Base-by-base conservation (phyloP, 257 asterid species). In the Hygrophila difformis region DNA sequence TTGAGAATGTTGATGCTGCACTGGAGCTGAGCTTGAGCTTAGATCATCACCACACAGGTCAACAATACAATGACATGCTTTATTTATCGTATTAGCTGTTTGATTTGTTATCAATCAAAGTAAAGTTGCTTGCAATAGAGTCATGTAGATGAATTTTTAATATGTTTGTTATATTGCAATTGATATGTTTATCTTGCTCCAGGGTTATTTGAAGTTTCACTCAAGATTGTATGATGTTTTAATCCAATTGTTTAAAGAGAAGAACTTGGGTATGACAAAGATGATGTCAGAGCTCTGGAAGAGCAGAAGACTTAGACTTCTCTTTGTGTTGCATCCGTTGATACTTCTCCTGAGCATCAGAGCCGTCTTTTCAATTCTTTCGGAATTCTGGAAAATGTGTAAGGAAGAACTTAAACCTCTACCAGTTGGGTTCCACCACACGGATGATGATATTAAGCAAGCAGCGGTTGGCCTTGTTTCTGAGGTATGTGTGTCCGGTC, bases 61-160 rank as follows among this genome's bases (percentile, higher is more conserved):
- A 71, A 46, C 59, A 65, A 56, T 36, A 67, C 16, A 82, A 72
- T 55, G 71, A 81, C 31, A 53, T 62, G 66, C 65, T 78, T 39
- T 79, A 70, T 69, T 56, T 78, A 62, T 69, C 91, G 88, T 79
- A 72, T 72, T 76, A 70, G 53, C 61, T 83, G 63, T 70, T 86
- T 3, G 96, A 91, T 66, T 72, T 82, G 33, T 69, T 91, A 64
- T 78, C 96, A 50, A 51, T 78, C 39, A 82, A 79, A 93, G 98
- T 75, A 65, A 61, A 17, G 53, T 46, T 62, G 24, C 39, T 12
- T 36, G 48, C 23, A 47, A n/a, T n/a, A n/a, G 58, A 36, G 54
- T 53, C 58, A 40, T 38, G 37, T 15, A 17, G 12, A 37, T 46
- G 54, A 28, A 54, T 56, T 58, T 28, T 59, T 57, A 49, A 59